Evolutionary conservation across 495 filamentous ascomycete genomes (phyloP), one percentile per base, ranked within the genome.

Genomic region (Annulohypoxylon nitens): DNA sequence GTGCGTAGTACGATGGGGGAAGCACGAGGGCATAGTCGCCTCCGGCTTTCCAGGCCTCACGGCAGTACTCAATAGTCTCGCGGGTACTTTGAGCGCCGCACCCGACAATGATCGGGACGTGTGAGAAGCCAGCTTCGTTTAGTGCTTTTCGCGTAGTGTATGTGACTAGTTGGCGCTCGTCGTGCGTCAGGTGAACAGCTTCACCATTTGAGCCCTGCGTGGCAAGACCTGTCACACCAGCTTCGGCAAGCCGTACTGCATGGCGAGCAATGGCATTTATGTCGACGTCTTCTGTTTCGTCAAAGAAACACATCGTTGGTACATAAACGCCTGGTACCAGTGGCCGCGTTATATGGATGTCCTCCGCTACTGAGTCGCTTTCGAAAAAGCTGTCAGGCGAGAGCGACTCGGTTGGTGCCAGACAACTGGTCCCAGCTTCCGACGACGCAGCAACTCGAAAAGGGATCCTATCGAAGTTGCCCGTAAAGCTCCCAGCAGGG

Each of bases 171-270:
- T 89, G 88, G 64, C 93, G 88, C 79, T 96, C 93, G 6, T 87
- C 81, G 64, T 91, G 90, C 58, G 89, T 90, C 50, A 97, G 86
- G 74, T 95, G 93, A 14, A 95, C 93, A 11, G 93, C 93, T 83
- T 97, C 94, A 64, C 94, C 94, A 77, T 97, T 97, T 79, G 92
- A 95, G 30, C 94, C 94, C 80, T 97, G 93, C 16, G 92, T 93
- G 54, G 93, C 89, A 43, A 97, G 84, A 55, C 94, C 94, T 45
- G 90, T 87, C 37, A 97, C 88, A 60, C 94, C 94, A 51, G 92
- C 90, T 60, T 88, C 80, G 59, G 92, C 93, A n/a, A 97, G 92
- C 74, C 93, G 92, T 59, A 92, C 88, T 36, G 93, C 92, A 79
- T 97, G 94, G 63, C 84, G 90, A 62, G 88, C 86, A 57, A 90